phyloP scores from a whole-genome alignment of 768 basidiomycete species.

The Lanmaoa rubissima region DNA sequence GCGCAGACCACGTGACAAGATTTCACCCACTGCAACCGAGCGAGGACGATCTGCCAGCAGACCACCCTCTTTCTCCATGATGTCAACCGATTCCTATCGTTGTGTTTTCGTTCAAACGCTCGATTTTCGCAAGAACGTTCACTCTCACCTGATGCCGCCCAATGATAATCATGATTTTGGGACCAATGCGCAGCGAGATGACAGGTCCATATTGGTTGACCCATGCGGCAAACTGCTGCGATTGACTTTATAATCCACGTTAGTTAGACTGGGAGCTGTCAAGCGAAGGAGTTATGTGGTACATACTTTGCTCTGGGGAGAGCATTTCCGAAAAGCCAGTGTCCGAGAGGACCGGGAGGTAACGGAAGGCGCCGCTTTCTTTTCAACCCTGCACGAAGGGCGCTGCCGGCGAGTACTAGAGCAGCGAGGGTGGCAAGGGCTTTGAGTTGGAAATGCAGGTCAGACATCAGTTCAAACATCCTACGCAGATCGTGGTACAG shows the following conservation, averaged over 20 bases:
- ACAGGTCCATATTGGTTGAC: slow-evolving; percentile 60
- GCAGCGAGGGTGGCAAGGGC: slow-evolving; percentile 18
- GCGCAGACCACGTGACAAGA: slow-evolving; percentile 56
- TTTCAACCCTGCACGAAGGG: slow-evolving; percentile 9
- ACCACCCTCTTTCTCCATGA: slow-evolving; percentile 68
- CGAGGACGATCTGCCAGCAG: slow-evolving; percentile 53
- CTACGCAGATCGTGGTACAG: neutral
- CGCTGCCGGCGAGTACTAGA: slow-evolving; percentile 13
- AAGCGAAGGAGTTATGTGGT: neutral
- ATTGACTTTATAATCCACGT: slow-evolving; percentile 17
- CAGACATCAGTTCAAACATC: slow-evolving; percentile 10
- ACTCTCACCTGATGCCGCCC: slow-evolving; percentile 37
- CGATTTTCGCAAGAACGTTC: neutral
- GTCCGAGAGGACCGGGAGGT: slow-evolving; percentile 33
- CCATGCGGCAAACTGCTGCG: slow-evolving; percentile 54
- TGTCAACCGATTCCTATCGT: slow-evolving; percentile 53
- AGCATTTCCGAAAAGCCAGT: slow-evolving; percentile 34
- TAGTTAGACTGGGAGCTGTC: neutral
- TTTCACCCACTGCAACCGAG: slow-evolving; percentile 57
- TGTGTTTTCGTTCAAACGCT: neutral
- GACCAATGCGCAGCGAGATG: slow-evolving; percentile 54
- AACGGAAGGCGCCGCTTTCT: slow-evolving; percentile 21
- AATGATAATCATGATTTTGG: slow-evolving; percentile 31
- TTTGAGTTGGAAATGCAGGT: slow-evolving; percentile 13
- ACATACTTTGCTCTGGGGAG: slow-evolving; percentile 29